Base-by-base conservation (phyloP, 768 basidiomycete species). In the Lactarius psammicola region DNA sequence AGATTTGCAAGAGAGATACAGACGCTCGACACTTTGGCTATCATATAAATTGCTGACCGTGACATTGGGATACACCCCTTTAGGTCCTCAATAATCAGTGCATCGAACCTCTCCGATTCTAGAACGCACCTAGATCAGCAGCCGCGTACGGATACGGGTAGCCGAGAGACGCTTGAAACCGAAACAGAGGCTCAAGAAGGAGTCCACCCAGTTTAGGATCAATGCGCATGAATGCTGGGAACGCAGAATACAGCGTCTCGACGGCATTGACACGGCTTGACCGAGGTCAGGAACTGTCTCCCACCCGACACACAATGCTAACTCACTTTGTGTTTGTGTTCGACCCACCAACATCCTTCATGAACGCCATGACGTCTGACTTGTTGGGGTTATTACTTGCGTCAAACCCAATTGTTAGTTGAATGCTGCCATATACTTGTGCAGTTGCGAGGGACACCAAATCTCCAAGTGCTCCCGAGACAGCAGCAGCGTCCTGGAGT, bases 391-490 rank as follows among this genome's bases (percentile, higher is more conserved):
- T 75, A 4, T 84, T 83, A 66, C 79, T 72, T 34, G 71, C 70
- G 30, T 76, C 80, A 65, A 80, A 80, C 13, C 83, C 81, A 36
- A 84, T 71, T 0, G 86, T 87, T 56, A 87, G 77, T 61, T 87
- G 85, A n/a, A 76, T 81, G 5, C 82, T 80, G 8, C 77, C 82
- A 5, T 86, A 75, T n/a, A 82, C 79, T 71, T 88, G 85, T 46
- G 85, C 75, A 53, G 85, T 76, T 4, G 85, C 84, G n/a, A 87
- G 74, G 15, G 79, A 81, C 7, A 84, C 81, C n/a, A 86, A 66
- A 8, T 75, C 76, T 26, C 84, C 81, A 67, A 87, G 86, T 46
- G 81, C 79, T 20, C 75, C 64, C 0, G 83, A 85, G 54, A 85
- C 81, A 49, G 75, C 76, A 15, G 70, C 73, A 2, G 86, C 81